Percentiles rank a stretch among this genome's conserved stretches.
Evolutionary conservation across 192 early-diverging fungal species (phyloP).

Genomic region (Backusella macrospora): DNA sequence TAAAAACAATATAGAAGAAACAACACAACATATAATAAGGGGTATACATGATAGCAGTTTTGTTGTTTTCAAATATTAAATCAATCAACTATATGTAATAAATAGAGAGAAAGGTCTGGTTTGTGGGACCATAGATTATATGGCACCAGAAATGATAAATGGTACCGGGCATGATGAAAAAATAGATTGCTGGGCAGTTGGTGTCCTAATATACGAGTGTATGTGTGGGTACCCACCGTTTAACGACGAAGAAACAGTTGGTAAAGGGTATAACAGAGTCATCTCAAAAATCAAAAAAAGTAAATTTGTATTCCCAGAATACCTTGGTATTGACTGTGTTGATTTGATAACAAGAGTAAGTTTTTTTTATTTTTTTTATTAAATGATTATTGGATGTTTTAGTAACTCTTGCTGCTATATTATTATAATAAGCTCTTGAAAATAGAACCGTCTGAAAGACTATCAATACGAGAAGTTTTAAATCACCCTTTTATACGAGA

Average conservation of each 20-base stretch:
- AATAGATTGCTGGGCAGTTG: background rate
- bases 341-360: constrained; percentile 1
- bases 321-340: background rate
- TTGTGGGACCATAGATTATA: background rate
- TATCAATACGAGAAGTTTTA: background rate
- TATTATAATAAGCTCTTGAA: background rate
- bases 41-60: too few species aligned
- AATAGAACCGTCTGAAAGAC: background rate
- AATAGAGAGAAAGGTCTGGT: background rate
- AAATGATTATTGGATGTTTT: background rate
- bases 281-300: background rate
- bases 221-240: background rate
- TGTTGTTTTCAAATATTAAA: background rate
- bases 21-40: too few species aligned
- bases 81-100: too few species aligned
- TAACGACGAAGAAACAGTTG: background rate
- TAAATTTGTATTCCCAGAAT: background rate
- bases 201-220: background rate
- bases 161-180: background rate
- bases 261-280: background rate
- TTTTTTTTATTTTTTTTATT: background rate
- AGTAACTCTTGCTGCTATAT: background rate
- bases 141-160: background rate
- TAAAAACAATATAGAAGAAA: too few species aligned
- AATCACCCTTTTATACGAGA: background rate